Base-by-base conservation (phyloP, 768 basidiomycete genomes). In the Kwoniella newhampshirensis region DNA sequence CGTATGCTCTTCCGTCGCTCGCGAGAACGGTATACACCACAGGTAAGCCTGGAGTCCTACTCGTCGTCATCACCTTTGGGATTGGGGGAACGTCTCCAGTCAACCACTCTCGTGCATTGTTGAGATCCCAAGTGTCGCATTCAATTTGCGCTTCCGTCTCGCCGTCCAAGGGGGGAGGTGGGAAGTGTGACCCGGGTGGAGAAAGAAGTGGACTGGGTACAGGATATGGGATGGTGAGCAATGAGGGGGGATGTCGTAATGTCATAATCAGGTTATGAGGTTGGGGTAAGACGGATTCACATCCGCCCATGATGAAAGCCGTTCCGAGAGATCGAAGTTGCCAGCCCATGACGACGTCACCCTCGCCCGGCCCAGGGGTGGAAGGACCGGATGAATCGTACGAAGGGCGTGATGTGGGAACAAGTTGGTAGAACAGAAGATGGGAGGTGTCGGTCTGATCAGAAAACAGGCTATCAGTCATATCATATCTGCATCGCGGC, bases 401-500 rank as follows among this genome's bases (percentile, higher is more conserved):
- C 0, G 63, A 64, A 12, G 73, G 57, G 45, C 42, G 17, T 82
- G 81, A 2, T 80, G 77, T 66, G 80, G 80, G 71, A 85, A 87
- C 9, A 81, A 84, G 37, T 76, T 76, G 60, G 81, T 83, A 59
- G 83, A 91, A 80, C 12, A 96, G 85, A 23, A 96, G 80, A 74
- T 86, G 87, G 1, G 89, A 91, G 51, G 83, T 81, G 5, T 85
- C 82, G 0, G 92, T 94, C 91, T 94, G 51, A 3, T 7, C 17
- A 23, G 8, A 37, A 48, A 27, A 63, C 13, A 42, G 52, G 28
- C 4, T 28, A 32, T 37, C 42, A 53, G 30, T 36, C 20, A 35
- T 60, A 49, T 39, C 18, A 9, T 3, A 1, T 25, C 28, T 52
- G 40, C 26, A 25, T 15, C 26, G 49, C 2, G 28, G 1, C 20